A percentile compares a stretch with the other conserved stretches of the same genome.
Evolutionary conservation across 1,139 yeast species (phyloP).

Genomic region (Pneumocystis wakefieldiae): DNA sequence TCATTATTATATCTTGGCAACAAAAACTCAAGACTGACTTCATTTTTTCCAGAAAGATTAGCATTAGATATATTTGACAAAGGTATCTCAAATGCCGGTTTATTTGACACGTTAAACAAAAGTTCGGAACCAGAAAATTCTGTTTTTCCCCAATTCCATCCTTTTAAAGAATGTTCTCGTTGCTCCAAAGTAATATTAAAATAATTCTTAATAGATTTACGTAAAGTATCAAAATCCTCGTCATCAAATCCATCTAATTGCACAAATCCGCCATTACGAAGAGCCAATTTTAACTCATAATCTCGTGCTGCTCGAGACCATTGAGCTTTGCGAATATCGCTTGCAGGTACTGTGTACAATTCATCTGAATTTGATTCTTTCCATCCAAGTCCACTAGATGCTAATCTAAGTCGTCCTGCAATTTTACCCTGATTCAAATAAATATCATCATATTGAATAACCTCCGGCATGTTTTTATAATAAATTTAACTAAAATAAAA

Average conservation of each 20-base stretch:
- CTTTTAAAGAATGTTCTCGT: constrained; percentile 82
- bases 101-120: constrained; percentile 70
- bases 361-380: constrained; percentile 35
- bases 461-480: constrained; percentile 11
- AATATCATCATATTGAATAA: constrained; percentile 63
- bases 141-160: constrained; percentile 98
- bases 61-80: constrained; percentile 67
- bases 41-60: constrained; percentile 84
- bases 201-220: constrained; percentile 68
- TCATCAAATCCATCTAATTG: constrained; percentile 83
- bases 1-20: constrained; percentile 47
- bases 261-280: constrained; percentile 75
- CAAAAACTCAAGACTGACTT: constrained; percentile 74
- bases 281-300: constrained; percentile 73
- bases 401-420: constrained; percentile 83
- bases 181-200: constrained; percentile 61
- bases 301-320: constrained; percentile 96
- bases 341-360: constrained; percentile 75
- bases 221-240: constrained; percentile 64
- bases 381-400: constrained; percentile 96
- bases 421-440: constrained; percentile 73
- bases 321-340: constrained; percentile 60
- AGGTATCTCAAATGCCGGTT: constrained; percentile 85
- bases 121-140: constrained; percentile 87
- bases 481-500: neutral